Evolutionary conservation across 768 basidiomycete species (phyloP), one percentile per base, ranked within the genome.

Genomic region (Agaricus sinodeliciosus): DNA sequence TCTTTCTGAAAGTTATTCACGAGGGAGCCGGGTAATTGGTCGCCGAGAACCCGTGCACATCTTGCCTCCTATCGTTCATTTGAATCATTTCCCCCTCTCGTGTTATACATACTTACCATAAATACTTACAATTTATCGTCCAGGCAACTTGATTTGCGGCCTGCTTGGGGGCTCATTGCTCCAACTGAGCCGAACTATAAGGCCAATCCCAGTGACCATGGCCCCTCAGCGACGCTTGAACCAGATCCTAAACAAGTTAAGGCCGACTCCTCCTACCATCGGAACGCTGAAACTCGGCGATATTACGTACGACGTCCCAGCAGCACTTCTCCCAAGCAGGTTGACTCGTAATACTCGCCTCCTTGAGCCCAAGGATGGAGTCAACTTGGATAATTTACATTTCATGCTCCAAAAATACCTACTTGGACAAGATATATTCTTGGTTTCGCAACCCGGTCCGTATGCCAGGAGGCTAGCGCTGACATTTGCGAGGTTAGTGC

Each of bases 351-450:
- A 68, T 1, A 61, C 69, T 46, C 60, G 73, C 13, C 60, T 80
- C 39, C 65, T 86, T 52, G 79, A 84, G 50, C 59, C 74, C n/a
- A 59, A 71, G 41, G 75, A 84, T 58, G 61, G 74, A 0, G 69
- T 79, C 42, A 84, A 79, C 58, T 53, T 73, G 40, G 78, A 82
- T 49, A 80, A 84, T 56, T 62, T 86, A 22, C 76, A 82, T 61
- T 86, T 82, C 58, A 72, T 85, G 67, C 62, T 86, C 58, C 82
- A 86, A 69, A 86, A 86, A 63, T 80, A 79, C 61, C 60, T 85
- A 13, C 72, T 86, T 0, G 82, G 81, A 3, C 84, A 85, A 63
- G 84, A 85, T 62, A 69, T 83, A 4, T 86, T 85, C 62, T 64
- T 86, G 19, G 70, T 85, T 3, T 80, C 80, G 0, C 82, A 85